These are phyloP conservation scores for Xylariaceae sp. DNA, from an alignment of 2,329 filamentous ascomycete species.

Conservation along the genomic window DNA sequence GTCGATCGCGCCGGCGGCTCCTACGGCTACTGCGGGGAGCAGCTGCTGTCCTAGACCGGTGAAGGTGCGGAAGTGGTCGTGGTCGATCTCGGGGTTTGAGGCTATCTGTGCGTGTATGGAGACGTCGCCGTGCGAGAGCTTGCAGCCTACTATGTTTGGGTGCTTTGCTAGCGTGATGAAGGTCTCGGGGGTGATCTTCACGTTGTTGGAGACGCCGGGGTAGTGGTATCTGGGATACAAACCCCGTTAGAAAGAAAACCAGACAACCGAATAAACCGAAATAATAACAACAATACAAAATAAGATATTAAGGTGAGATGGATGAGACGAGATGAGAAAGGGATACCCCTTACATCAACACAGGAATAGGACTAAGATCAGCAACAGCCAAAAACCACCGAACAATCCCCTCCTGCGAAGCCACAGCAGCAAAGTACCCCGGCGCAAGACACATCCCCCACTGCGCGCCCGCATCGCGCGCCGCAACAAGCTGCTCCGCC, in stretches of 20 bases:
- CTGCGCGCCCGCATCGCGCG: constrained; percentile 53
- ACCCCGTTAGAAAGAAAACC: background rate
- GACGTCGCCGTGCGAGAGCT: constrained; percentile 64
- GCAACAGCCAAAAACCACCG: constrained; percentile 58
- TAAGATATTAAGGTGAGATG: too few relatives aligned
- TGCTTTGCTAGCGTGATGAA: constrained; percentile 55
- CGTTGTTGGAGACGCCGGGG: constrained; percentile 63
- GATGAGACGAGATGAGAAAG: background rate
- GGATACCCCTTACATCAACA: constrained; percentile 57
- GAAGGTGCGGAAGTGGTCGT: constrained; percentile 56
- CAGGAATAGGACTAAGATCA: constrained; percentile 52
- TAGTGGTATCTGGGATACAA: constrained; percentile 53
- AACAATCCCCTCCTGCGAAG: constrained; percentile 51
- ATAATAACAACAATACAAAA: background rate
- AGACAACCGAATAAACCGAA: background rate
- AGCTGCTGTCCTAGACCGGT: constrained; percentile 64
- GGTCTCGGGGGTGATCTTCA: constrained; percentile 55
- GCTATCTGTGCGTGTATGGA: constrained; percentile 61
- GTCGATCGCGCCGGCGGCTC: constrained; percentile 37
- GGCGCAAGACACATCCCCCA: constrained; percentile 58
- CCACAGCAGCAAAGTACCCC: constrained; percentile 55
- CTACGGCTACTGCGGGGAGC: constrained; percentile 42
- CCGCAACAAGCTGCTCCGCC: constrained; percentile 52
- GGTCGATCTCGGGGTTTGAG: constrained; percentile 55
- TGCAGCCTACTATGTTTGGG: constrained; percentile 65